Evolutionary conservation across 148 eudicot species (phyloP).

Genomic region (Silene conica): DNA sequence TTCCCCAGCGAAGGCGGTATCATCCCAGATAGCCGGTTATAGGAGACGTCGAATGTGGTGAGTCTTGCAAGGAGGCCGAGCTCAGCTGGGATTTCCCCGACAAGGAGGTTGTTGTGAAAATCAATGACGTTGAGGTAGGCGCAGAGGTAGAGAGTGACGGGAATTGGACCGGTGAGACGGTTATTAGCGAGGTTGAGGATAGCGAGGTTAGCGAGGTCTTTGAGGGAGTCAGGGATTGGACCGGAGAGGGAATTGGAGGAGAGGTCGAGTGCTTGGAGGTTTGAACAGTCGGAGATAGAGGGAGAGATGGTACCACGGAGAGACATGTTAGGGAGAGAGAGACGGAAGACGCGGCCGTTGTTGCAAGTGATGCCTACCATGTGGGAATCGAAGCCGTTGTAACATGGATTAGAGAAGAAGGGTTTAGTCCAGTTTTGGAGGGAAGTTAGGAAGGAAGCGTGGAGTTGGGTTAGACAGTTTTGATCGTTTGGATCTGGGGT

Average conservation of each 20-base stretch:
- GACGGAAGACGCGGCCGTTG: constrained; percentile 62
- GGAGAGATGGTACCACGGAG: constrained; percentile 53
- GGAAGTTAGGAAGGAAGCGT: constrained; percentile 40
- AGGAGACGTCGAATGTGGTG: constrained; percentile 41
- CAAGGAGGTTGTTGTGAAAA: constrained; percentile 34
- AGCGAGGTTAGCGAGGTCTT: constrained; percentile 53
- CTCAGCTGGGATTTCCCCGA: constrained; percentile 45
- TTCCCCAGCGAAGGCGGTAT: constrained; percentile 51
- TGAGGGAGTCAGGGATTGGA: constrained; percentile 37
- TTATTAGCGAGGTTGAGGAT: constrained; percentile 48
- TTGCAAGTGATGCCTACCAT: constrained; percentile 62
- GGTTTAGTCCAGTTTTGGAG: constrained; percentile 50
- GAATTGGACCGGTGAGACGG: constrained; percentile 43
- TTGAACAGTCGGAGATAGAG: constrained; percentile 42
- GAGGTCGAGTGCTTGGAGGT: constrained; percentile 56
- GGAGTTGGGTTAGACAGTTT: constrained; percentile 43
- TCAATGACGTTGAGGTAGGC: constrained; percentile 63
- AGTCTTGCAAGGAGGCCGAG: constrained; percentile 39
- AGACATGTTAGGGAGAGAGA: constrained; percentile 41
- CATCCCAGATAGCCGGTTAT: constrained; percentile 39
- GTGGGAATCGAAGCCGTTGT: constrained; percentile 36
- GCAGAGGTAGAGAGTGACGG: constrained; percentile 39
- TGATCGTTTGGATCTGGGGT: constrained; percentile 50
- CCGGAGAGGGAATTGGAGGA: constrained; percentile 49
- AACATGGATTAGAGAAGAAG: constrained; percentile 48